These are phyloP conservation scores for Diaporthe sp. DNA, from an alignment of 2,329 filamentous ascomycete genomes.

Conservation along the genomic window DNA sequence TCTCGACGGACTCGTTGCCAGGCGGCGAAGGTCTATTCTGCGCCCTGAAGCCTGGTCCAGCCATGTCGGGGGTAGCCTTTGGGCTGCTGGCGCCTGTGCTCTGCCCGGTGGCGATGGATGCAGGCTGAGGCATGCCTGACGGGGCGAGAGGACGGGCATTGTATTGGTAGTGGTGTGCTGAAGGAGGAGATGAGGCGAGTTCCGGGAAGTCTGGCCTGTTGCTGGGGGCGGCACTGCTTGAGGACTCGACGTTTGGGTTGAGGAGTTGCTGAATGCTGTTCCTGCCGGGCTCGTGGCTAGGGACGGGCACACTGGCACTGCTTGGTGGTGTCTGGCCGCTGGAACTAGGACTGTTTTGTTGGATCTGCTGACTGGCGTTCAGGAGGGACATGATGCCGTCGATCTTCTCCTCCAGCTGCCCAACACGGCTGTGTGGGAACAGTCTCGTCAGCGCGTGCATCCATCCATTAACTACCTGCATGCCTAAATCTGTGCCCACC, in stretches of 20 bases:
- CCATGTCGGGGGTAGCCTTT: neutral
- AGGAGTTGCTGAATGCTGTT: conserved; percentile 40
- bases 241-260: conserved; percentile 37
- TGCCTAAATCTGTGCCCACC: too few species aligned
- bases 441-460: conserved; percentile 10
- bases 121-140: conserved; percentile 6
- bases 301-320: conserved; percentile 23
- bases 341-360: conserved; percentile 42
- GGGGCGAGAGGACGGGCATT: conserved; percentile 35
- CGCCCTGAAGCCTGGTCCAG: conserved; percentile 19
- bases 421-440: conserved; percentile 50
- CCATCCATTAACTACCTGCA: neutral
- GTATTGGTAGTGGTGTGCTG: conserved; percentile 27
- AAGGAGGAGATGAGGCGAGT: conserved; percentile 20
- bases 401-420: conserved; percentile 56
- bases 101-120: conserved; percentile 16
- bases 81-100: conserved; percentile 4
- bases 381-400: conserved; percentile 57
- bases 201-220: conserved; percentile 33
- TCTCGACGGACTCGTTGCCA: conserved; percentile 45
- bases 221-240: neutral
- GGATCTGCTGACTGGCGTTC: conserved; percentile 49
- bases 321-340: conserved; percentile 40
- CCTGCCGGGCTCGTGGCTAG: conserved; percentile 27
- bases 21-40: conserved; percentile 5